A percentile compares a stretch with the other conserved stretches of the same genome.
Conservation (phyloP, 352 stramenopile genomes). For the Phytophthora vignae region DNA sequence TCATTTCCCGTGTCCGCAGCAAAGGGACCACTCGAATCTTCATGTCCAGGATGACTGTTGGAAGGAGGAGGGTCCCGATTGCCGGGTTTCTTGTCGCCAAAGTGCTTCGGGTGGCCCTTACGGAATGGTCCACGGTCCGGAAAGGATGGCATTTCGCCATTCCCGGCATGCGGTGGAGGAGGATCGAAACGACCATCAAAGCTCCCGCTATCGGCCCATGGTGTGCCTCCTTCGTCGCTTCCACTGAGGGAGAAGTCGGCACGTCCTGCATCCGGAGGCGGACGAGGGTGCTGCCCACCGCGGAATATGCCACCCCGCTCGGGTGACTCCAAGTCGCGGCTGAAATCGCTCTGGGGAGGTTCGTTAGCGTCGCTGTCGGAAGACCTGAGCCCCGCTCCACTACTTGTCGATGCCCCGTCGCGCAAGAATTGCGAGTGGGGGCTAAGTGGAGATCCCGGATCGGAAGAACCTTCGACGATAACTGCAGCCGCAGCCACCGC, state of each 20-base stretch:
- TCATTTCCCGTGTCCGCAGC: not conserved
- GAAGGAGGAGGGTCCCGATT: not conserved
- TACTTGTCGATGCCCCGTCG: conserved; percentile 6
- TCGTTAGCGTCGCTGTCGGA: not conserved
- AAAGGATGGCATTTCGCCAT: not conserved
- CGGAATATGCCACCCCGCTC: not conserved
- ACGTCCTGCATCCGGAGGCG: not conserved
- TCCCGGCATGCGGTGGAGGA: not conserved
- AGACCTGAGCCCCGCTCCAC: not conserved
- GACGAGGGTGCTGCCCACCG: conserved; percentile 1
- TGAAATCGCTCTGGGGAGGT: not conserved
- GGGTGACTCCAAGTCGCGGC: conserved; percentile 2
- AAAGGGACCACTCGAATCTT: not conserved
- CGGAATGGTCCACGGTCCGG: not conserved
- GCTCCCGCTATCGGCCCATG: not conserved
- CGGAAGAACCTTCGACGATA: conserved; percentile 6
- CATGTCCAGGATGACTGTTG: not conserved
- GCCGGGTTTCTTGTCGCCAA: not conserved
- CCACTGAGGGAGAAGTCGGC: not conserved
- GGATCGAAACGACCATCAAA: conserved; percentile 7
- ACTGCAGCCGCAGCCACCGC: conserved; percentile 15
- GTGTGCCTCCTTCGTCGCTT: not conserved
- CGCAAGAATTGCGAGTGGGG: conserved; percentile 7
- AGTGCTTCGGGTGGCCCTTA: not conserved
- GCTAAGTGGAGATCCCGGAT: conserved; percentile 1